Conservation (phyloP, 176 grass and related monocot species). For the Eragrostis nindensis region DNA sequence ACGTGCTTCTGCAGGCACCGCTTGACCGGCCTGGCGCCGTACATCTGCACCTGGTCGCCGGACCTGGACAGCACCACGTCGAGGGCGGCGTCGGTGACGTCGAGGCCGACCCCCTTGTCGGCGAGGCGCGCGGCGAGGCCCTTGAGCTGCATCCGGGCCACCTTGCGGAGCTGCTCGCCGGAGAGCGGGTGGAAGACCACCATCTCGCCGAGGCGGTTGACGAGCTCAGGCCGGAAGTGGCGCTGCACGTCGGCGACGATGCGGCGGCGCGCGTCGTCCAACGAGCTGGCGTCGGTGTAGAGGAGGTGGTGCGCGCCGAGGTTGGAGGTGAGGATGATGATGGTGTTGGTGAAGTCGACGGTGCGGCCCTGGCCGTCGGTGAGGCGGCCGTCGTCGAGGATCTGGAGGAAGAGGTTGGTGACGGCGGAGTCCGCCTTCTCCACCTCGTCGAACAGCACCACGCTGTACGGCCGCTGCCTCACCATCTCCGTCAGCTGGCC, state of each 20-base stretch:
- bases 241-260: slow-evolving; percentile 39
- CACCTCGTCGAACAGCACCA: slow-evolving; percentile 55
- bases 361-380: slow-evolving; percentile 51
- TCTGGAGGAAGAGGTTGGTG: slow-evolving; percentile 49
- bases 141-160: slow-evolving; percentile 53
- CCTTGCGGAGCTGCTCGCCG: slow-evolving; percentile 34
- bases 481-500: slow-evolving; percentile 52
- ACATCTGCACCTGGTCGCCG: slow-evolving; percentile 18
- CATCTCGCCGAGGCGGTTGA: slow-evolving; percentile 44
- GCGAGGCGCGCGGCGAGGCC: slow-evolving; percentile 42
- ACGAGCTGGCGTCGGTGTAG: not conserved
- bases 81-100: slow-evolving; percentile 3
- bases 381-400: slow-evolving; percentile 48
- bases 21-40: slow-evolving; percentile 46
- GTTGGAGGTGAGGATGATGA: slow-evolving; percentile 62
- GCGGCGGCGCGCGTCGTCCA: slow-evolving; percentile 21
- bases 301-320: slow-evolving; percentile 47
- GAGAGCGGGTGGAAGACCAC: slow-evolving; percentile 52
- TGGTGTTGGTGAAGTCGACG: slow-evolving; percentile 54
- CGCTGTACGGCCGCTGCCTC: slow-evolving; percentile 36
- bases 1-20: slow-evolving; percentile 53
- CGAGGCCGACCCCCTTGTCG: slow-evolving; percentile 51
- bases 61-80: too few species aligned
- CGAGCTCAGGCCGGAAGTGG: slow-evolving; percentile 50
- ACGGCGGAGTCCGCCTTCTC: slow-evolving; percentile 45